These are phyloP conservation scores for Synura sp. DNA, from an alignment of 352 stramenopile genomes.

Conservation along the genomic window DNA sequence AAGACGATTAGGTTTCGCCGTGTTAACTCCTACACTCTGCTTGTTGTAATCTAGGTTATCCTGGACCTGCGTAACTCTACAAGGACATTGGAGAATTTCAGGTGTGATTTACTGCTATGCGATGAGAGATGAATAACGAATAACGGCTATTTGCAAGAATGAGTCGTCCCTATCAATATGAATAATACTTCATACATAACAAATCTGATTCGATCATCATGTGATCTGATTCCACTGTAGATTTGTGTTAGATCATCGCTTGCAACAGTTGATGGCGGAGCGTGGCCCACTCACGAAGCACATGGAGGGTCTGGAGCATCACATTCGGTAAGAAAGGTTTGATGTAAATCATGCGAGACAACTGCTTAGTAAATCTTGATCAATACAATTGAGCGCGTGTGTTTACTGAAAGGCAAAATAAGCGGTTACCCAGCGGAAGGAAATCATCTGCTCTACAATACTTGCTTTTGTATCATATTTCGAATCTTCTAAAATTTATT, in stretches of 20 bases:
- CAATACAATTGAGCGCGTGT: neutral
- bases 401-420: neutral
- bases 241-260: conserved; percentile 56
- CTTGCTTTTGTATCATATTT: neutral
- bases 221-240: conserved; percentile 20
- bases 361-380: too few species aligned
- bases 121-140: too few species aligned
- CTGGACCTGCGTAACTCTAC: conserved; percentile 54
- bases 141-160: too few species aligned
- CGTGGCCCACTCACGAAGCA: conserved; percentile 54
- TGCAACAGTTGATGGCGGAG: conserved; percentile 57
- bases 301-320: conserved; percentile 55
- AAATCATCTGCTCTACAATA: neutral
- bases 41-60: conserved; percentile 50
- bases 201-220: too few species aligned
- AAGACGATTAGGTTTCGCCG: too few species aligned
- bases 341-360: too few species aligned
- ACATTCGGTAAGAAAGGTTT: conserved; percentile 51
- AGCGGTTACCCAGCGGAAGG: too few species aligned
- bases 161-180: too few species aligned
- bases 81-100: conserved; percentile 58
- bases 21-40: too few species aligned
- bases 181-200: too few species aligned
- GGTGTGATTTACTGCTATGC: conserved; percentile 45
- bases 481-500: too few species aligned